Evolutionary conservation across 768 basidiomycete species (phyloP).

Genomic region (Asterophora parasitica): DNA sequence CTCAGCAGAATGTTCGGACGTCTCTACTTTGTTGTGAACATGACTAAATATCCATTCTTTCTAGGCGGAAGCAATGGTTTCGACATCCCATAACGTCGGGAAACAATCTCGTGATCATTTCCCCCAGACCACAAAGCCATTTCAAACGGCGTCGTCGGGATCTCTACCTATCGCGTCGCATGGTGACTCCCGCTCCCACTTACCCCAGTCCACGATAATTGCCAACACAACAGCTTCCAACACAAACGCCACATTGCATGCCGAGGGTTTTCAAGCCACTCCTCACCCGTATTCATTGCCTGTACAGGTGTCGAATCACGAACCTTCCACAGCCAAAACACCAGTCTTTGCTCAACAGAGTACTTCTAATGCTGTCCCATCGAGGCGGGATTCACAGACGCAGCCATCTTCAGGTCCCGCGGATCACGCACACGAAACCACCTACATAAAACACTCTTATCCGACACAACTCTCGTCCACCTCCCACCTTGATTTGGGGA

Average conservation of each 20-base stretch:
- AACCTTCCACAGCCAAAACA: not conserved
- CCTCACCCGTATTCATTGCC: not conserved
- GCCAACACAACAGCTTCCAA: too few species aligned
- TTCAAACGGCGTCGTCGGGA: not conserved
- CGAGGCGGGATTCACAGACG: slow-evolving; percentile 1
- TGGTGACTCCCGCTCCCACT: not conserved
- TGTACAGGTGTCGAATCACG: not conserved
- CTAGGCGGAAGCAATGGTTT: not conserved
- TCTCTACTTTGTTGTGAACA: not conserved
- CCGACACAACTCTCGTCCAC: not conserved
- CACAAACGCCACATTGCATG: not conserved
- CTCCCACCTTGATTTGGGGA: not conserved
- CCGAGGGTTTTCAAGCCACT: not conserved
- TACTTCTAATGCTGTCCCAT: not conserved
- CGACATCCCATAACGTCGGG: not conserved
- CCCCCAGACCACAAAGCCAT: not conserved
- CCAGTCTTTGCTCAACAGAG: not conserved
- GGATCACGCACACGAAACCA: not conserved
- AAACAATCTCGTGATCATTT: not conserved
- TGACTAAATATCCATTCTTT: not conserved
- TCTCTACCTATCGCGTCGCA: not conserved
- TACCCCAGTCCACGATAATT: not conserved
- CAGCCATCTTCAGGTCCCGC: not conserved
- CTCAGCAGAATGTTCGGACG: not conserved
- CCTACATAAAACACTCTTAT: not conserved